Conservation (phyloP, 176 grass and related monocot species). For the Carex myosuroides region DNA sequence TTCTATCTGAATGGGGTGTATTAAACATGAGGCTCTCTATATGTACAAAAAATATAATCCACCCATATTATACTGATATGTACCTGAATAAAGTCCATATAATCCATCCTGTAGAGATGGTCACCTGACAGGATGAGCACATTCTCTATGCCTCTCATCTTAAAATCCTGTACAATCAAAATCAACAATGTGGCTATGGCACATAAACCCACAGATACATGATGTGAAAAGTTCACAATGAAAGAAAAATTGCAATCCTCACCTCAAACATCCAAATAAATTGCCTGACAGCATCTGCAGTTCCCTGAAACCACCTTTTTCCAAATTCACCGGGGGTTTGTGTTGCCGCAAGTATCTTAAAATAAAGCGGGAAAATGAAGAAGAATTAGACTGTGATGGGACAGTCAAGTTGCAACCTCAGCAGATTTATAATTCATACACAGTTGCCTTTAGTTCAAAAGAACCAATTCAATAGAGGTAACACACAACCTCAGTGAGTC, state of each 20-base stretch:
- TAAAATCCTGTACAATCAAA: slow-evolving; percentile 45
- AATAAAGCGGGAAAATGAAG: neutral
- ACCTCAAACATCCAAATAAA: slow-evolving; percentile 90
- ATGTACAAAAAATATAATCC: neutral
- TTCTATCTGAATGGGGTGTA: neutral
- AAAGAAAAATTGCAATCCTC: neutral
- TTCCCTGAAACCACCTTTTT: slow-evolving; percentile 88
- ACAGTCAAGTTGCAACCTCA: neutral
- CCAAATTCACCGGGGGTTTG: slow-evolving; percentile 70
- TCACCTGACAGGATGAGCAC: slow-evolving; percentile 76
- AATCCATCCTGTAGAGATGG: slow-evolving; percentile 87
- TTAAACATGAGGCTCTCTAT: neutral
- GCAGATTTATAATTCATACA: neutral
- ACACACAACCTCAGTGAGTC: neutral
- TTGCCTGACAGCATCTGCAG: slow-evolving; percentile 84
- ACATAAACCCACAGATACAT: neutral
- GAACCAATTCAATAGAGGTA: neutral
- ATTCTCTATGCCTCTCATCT: slow-evolving; percentile 64
- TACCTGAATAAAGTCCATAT: slow-evolving; percentile 86
- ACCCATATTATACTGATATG: neutral
- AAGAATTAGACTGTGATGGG: neutral
- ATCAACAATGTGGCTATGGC: slow-evolving; percentile 1
- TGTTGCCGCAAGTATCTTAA: slow-evolving; percentile 71
- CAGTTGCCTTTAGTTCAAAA: neutral
- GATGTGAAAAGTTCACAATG: neutral